Evolutionary conservation across 2,329 filamentous ascomycete species (phyloP).

Genomic region (Escovopsis weberi): DNA sequence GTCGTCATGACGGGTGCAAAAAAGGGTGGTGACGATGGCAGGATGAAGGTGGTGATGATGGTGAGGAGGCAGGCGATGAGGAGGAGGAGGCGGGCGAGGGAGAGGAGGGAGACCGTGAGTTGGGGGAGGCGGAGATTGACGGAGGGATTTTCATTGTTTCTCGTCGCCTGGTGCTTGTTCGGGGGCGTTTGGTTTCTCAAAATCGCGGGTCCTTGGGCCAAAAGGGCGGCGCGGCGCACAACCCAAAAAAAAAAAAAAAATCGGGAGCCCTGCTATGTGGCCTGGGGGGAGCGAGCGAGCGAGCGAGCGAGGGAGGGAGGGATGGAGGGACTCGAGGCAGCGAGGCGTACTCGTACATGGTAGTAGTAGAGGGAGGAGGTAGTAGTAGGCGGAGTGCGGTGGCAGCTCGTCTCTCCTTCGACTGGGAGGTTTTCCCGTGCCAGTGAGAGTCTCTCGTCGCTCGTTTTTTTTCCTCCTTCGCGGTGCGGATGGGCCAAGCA

Average conservation of each 20-base stretch:
- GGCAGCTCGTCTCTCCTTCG: too few relatives aligned
- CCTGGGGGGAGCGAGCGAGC: too few relatives aligned
- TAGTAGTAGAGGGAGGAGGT: too few relatives aligned
- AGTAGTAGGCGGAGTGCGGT: too few relatives aligned
- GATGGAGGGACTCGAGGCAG: too few relatives aligned
- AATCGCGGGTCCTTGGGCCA: constrained; percentile 24
- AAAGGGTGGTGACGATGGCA: constrained; percentile 1
- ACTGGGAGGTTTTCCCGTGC: too few relatives aligned
- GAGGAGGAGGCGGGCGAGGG: constrained; percentile 4
- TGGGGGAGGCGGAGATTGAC: constrained; percentile 13
- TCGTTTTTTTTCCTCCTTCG: constrained; percentile 6
- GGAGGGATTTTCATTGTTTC: constrained; percentile 22
- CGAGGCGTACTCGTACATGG: too few relatives aligned
- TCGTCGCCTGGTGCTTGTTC: constrained; percentile 12
- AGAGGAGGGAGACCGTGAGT: constrained; percentile 9
- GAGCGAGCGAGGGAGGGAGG: too few relatives aligned
- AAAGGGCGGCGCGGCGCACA: constrained; percentile 21
- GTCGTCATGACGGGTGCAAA: constrained; percentile 7
- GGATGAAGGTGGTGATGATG: too few relatives aligned
- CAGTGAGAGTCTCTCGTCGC: too few relatives aligned
- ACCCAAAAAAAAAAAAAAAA: constrained; percentile 17
- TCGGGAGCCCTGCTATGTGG: constrained; percentile 4
- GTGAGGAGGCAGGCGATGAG: too few relatives aligned
- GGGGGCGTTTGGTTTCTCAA: constrained; percentile 22
- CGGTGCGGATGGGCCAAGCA: constrained; percentile 4